Conservation (phyloP, 2,329 filamentous ascomycete genomes). For the Ramichloridium luteum region DNA sequence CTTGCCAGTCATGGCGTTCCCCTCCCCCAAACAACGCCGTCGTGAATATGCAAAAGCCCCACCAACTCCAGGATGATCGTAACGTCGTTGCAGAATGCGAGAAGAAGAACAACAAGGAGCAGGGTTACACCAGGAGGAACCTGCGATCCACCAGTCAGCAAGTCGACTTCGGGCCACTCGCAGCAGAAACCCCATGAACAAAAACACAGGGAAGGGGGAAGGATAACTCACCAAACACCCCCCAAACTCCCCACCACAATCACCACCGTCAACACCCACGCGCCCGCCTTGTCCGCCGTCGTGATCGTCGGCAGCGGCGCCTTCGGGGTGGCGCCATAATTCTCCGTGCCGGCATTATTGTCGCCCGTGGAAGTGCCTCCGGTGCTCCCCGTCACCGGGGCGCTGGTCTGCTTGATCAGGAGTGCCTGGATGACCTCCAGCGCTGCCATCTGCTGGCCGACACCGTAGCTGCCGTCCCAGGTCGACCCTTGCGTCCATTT, state of each 20-base stretch:
- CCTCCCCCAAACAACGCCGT: no score
- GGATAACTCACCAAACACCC: slow-evolving; percentile 9
- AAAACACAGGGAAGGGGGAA: no score
- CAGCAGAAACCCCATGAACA: no score
- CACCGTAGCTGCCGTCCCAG: slow-evolving; percentile 38
- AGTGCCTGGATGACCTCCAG: slow-evolving; percentile 38
- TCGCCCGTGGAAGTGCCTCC: slow-evolving; percentile 42
- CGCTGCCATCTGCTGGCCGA: slow-evolving; percentile 46
- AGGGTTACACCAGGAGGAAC: no score
- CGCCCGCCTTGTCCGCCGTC: slow-evolving; percentile 54
- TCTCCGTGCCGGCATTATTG: slow-evolving; percentile 28
- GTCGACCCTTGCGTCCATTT: slow-evolving; percentile 27
- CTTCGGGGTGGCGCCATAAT: slow-evolving; percentile 15
- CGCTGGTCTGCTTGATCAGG: slow-evolving; percentile 24
- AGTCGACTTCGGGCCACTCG: no score
- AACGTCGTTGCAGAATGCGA: no score
- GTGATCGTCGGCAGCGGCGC: slow-evolving; percentile 33
- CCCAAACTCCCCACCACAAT: slow-evolving; percentile 11
- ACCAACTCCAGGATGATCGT: no score
- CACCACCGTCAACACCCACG: slow-evolving; percentile 31
- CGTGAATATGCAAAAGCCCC: no score
- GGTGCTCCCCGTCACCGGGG: slow-evolving; percentile 36
- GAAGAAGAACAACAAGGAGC: no score
- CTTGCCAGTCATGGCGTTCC: no score
- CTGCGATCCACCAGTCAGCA: no score